Conservation (phyloP, 2,329 filamentous ascomycete genomes). For the Aspergillus quadricinctus region DNA sequence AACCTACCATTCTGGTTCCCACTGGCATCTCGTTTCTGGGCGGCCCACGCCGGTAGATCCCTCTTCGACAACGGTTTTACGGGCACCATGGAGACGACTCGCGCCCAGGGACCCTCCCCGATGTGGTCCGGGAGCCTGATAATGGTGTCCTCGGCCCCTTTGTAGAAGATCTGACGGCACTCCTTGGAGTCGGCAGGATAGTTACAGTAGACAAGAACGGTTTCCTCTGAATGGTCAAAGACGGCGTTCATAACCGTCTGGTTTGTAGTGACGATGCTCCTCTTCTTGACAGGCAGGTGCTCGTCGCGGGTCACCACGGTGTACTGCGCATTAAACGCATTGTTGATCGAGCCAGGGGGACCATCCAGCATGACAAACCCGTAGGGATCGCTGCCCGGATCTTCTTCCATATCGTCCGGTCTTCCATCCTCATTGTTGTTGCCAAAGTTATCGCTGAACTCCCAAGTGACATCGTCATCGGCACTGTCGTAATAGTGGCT, state of each 20-base stretch:
- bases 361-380: conserved; percentile 32
- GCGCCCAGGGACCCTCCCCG: conserved; percentile 16
- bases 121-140: conserved; percentile 15
- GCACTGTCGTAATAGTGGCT: conserved; percentile 12
- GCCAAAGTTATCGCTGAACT: conserved; percentile 13
- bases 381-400: conserved; percentile 24
- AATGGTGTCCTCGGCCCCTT: conserved; percentile 14
- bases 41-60: conserved; percentile 7
- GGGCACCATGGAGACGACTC: conserved; percentile 14
- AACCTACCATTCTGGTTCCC: conserved; percentile 4
- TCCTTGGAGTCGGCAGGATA: conserved; percentile 13
- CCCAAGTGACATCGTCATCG: conserved; percentile 16
- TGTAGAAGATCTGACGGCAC: conserved; percentile 16
- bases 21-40: conserved; percentile 1
- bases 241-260: conserved; percentile 20
- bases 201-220: conserved; percentile 27
- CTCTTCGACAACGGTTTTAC: conserved; percentile 1
- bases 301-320: not conserved
- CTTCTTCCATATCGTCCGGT: conserved; percentile 7
- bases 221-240: conserved; percentile 25
- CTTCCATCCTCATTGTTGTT: conserved; percentile 19
- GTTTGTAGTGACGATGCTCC: conserved; percentile 22
- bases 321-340: conserved; percentile 13
- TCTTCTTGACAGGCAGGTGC: conserved; percentile 7
- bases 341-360: conserved; percentile 21